Conservation (phyloP, 441 rosid genomes). For the Pelargonium cotyledonis region DNA sequence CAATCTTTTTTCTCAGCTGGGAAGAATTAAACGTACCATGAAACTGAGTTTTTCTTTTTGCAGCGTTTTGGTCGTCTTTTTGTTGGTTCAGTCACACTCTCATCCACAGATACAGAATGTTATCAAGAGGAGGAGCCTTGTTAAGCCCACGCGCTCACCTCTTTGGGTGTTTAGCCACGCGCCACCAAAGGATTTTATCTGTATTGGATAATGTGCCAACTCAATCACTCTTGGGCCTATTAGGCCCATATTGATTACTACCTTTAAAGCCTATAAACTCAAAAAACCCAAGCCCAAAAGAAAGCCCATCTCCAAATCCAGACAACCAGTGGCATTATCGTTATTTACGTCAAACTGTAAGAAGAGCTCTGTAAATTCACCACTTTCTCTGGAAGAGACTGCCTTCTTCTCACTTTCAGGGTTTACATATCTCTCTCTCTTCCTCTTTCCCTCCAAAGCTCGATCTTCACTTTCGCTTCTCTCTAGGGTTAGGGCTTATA, state of each 20-base stretch:
- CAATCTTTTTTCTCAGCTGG: neutral
- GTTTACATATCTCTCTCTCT: neutral
- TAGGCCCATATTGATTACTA: no score
- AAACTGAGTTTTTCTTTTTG: neutral
- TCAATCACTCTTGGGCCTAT: no score
- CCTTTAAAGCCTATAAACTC: neutral
- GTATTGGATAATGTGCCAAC: no score
- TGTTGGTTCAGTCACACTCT: neutral
- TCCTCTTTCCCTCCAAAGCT: neutral
- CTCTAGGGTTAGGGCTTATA: slow-evolving; percentile 2
- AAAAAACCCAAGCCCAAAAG: neutral
- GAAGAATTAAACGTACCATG: neutral
- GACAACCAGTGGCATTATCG: neutral
- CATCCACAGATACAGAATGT: neutral
- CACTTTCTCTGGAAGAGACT: neutral
- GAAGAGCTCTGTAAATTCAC: neutral
- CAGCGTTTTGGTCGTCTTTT: neutral
- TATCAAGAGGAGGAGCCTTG: no score
- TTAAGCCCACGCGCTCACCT: no score
- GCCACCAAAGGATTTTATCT: no score
- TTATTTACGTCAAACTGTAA: neutral
- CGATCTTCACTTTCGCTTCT: slow-evolving; percentile 1
- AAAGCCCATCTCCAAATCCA: neutral
- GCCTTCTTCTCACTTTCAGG: neutral
- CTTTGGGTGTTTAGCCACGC: no score